Evolutionary conservation across 345 rosid genomes (phyloP).

Genomic region (Brassica nigra): DNA sequence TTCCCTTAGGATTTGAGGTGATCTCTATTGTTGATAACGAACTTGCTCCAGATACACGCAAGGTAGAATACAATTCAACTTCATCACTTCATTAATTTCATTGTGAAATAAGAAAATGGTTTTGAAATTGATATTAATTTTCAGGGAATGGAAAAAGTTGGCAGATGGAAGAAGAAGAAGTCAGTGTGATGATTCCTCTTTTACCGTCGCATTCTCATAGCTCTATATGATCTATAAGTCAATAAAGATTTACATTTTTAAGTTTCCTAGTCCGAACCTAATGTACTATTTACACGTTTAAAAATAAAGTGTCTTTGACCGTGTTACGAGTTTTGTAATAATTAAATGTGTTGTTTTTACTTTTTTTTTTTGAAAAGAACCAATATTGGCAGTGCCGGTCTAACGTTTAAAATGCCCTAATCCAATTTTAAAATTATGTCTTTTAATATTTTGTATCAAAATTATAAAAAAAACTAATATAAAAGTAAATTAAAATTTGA

Average conservation of each 20-base stretch:
- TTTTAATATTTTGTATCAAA: no score
- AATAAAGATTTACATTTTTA: neutral
- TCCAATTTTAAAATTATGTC: no score
- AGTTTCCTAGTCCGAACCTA: neutral
- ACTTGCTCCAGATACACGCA: slow-evolving; percentile 48
- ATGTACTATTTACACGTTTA: slow-evolving; percentile 15
- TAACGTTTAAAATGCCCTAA: no score
- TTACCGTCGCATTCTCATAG: neutral
- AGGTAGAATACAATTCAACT: slow-evolving; percentile 44
- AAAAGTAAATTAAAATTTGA: no score
- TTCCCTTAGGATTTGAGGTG: slow-evolving; percentile 34
- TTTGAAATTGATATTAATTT: neutral
- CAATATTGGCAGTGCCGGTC: no score
- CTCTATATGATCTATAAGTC: neutral
- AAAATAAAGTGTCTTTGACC: slow-evolving; percentile 1
- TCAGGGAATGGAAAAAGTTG: slow-evolving; percentile 80
- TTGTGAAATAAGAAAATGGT: neutral
- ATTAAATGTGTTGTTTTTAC: neutral
- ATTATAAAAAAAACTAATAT: no score
- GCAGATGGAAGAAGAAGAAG: slow-evolving; percentile 66
- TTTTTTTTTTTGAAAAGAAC: neutral
- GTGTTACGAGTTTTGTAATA: neutral
- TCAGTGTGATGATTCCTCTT: neutral
- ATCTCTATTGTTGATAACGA: slow-evolving; percentile 34
- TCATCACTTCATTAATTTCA: neutral